Conservation (phyloP, 208 protist genomes). For the Crithidia expoeki region DNA sequence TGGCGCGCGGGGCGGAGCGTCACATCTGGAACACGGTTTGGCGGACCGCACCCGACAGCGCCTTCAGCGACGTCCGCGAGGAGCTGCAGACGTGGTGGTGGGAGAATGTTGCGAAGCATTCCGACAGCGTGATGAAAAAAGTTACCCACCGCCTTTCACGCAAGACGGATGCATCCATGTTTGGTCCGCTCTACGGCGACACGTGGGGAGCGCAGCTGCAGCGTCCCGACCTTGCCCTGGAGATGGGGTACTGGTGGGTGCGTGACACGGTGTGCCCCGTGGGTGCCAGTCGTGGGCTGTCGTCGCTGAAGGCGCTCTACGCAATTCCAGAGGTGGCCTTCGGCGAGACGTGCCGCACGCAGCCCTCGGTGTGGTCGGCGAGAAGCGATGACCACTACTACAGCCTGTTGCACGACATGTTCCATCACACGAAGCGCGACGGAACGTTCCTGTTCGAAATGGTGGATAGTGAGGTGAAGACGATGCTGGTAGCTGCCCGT, state of each 20-base stretch:
- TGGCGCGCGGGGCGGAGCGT: constrained; percentile 24
- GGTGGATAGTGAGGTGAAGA: constrained; percentile 17
- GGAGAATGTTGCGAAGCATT: not conserved
- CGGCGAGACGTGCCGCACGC: constrained; percentile 8
- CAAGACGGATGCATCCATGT: not conserved
- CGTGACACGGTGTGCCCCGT: constrained; percentile 9
- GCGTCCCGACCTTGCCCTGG: constrained; percentile 20
- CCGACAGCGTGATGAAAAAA: not conserved
- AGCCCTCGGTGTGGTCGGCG: constrained; percentile 11
- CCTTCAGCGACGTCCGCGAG: constrained; percentile 11
- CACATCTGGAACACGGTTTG: constrained; percentile 26
- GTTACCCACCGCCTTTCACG: not conserved
- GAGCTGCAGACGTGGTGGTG: constrained; percentile 13
- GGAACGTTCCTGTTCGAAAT: constrained; percentile 25
- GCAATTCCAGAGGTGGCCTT: constrained; percentile 16
- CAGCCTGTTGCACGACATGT: constrained; percentile 21
- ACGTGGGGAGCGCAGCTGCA: constrained; percentile 24
- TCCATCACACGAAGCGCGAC: constrained; percentile 20
- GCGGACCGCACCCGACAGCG: not conserved
- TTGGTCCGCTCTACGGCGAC: constrained; percentile 19
- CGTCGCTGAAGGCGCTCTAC: constrained; percentile 18
- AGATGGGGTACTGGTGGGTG: constrained; percentile 23
- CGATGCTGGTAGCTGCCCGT: constrained; percentile 12
- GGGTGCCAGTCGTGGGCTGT: not conserved
- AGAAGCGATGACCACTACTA: constrained; percentile 24